Evolutionary conservation across 1,284 basidiomycete genomes (phyloP), one percentile per base, ranked within the genome.

Genomic region (Leccinum angustisporum): DNA sequence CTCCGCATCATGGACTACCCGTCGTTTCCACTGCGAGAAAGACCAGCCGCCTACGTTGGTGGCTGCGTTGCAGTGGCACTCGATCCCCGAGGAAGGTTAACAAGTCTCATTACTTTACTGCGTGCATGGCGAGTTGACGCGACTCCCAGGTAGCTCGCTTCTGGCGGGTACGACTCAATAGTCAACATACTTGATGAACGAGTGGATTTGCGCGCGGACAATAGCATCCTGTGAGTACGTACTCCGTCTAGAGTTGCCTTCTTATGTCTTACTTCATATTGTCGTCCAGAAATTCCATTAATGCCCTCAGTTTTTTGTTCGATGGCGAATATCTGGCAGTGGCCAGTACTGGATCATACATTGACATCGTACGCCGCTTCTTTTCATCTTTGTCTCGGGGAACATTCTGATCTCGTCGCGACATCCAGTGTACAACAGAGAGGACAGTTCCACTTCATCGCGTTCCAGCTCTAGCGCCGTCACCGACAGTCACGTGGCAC

Each of bases 251-350:
- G 7, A 56, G 46, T 36, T 14, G 53, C 56, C 0, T 5, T 31
- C 4, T 56, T 34, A 18, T 27, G 18, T 34, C 1, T 36, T 16
- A 62, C 25, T 52, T 53, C 51, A 66, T 52, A 7, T 36, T 55
- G 51, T 14, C 14, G 1, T 36, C 64, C 59, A 92, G 91, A 61
- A 79, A 90, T 67, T 80, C 84, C 30, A 87, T 92, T 66, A 90
- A 83, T 61, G 80, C 83, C n/a, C 72, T 92, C n/a, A 90, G 87
- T 69, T 92, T 91, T 78, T 92, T 89, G 5, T 81, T 86, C 64
- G 90, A 92, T 65, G 90, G 90, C 40, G 91, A 92, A 77, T 91
- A 87, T 69, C 72, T 92, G 31, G 90, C 90, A 8, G 86, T 91
- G 56, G 86, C 88, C 4, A 90, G 79, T 63, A 79, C 82, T 6